Conservation (phyloP, 2,329 filamentous ascomycete species). For the Talaromyces sp. region DNA sequence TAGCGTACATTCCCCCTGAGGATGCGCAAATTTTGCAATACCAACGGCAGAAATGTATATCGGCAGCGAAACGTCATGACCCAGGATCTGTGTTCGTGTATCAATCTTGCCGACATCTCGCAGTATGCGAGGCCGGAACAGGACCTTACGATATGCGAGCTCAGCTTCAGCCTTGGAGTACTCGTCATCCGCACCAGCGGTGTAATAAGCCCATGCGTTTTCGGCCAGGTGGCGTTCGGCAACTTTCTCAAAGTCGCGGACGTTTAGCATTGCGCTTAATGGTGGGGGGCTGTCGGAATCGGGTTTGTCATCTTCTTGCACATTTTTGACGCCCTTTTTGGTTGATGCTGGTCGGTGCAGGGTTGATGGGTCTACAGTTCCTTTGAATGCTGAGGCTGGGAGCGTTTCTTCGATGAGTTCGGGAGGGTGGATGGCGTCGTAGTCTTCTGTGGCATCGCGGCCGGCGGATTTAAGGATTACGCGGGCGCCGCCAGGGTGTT, state of each 20-base stretch:
- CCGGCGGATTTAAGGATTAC: constrained; percentile 36
- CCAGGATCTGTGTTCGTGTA: constrained; percentile 35
- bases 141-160: constrained; percentile 44
- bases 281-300: constrained; percentile 23
- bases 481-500: constrained; percentile 34
- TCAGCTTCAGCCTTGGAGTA: constrained; percentile 46
- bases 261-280: constrained; percentile 34
- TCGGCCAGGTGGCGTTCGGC: constrained; percentile 30
- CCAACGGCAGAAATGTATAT: constrained; percentile 43
- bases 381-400: constrained; percentile 25
- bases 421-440: constrained; percentile 34
- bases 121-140: constrained; percentile 48
- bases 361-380: constrained; percentile 18
- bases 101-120: constrained; percentile 39
- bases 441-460: constrained; percentile 35
- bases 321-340: background rate
- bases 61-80: constrained; percentile 34
- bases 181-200: constrained; percentile 51
- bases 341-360: constrained; percentile 22
- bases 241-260: constrained; percentile 39
- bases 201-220: constrained; percentile 44
- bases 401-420: constrained; percentile 31
- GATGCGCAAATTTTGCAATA: constrained; percentile 44
- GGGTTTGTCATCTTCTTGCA: background rate
- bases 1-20: constrained; percentile 44